Evolutionary conservation across 768 basidiomycete species (phyloP).

Genomic region (Cystoderma amianthinum): DNA sequence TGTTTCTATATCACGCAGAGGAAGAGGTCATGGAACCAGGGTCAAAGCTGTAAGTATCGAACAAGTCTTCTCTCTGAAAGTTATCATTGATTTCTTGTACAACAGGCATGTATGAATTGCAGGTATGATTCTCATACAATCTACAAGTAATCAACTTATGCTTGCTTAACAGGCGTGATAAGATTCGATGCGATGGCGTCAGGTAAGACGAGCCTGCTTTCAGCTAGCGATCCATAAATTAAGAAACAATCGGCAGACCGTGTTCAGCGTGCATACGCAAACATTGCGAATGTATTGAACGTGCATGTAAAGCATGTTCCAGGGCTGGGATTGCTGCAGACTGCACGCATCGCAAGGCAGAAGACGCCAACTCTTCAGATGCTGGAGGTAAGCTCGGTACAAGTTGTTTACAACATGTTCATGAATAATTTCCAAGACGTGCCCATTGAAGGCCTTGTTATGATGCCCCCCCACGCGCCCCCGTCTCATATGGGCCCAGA

Average conservation of each 20-base stretch:
- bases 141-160: background rate
- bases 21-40: constrained; percentile 51
- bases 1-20: constrained; percentile 41
- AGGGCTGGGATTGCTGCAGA: constrained; percentile 37
- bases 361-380: constrained; percentile 14
- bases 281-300: constrained; percentile 45
- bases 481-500: background rate
- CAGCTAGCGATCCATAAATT: constrained; percentile 5
- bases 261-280: constrained; percentile 44
- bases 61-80: constrained; percentile 1
- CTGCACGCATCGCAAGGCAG: constrained; percentile 33
- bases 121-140: constrained; percentile 35
- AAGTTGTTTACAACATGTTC: no score
- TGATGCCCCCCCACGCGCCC: background rate
- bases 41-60: constrained; percentile 46
- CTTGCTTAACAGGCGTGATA: constrained; percentile 40
- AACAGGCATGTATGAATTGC: constrained; percentile 58
- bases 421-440: background rate
- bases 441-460: background rate
- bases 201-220: constrained; percentile 27
- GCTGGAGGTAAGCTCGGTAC: constrained; percentile 16
- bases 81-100: no score
- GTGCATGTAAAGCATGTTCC: constrained; percentile 35
- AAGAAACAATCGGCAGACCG: constrained; percentile 26
- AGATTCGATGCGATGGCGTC: constrained; percentile 54